Percentiles rank a stretch among this genome's conserved stretches.
Evolutionary conservation across 2,329 filamentous ascomycete genomes (phyloP).

Genomic region (Aspergillus aculeatinus): DNA sequence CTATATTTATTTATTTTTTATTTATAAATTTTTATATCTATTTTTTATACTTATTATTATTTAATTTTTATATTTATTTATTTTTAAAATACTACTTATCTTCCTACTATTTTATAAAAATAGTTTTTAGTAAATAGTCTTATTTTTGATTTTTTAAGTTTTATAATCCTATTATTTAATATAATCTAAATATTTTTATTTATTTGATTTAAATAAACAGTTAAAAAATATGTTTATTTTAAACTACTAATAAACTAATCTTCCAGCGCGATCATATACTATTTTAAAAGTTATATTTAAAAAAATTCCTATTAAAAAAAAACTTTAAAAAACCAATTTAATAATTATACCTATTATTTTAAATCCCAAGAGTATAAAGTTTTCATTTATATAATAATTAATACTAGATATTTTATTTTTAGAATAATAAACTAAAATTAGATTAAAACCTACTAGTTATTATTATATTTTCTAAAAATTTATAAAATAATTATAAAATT

Average conservation of each 20-base stretch:
- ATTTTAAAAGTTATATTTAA: neutral
- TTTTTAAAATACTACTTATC: neutral
- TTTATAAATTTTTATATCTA: neutral
- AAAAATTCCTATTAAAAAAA: too few species aligned
- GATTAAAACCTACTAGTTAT: neutral
- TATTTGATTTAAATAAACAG: neutral
- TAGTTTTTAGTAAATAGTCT: accelerated
- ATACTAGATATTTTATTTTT: neutral
- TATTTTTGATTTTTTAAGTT: neutral
- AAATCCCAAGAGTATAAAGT: neutral
- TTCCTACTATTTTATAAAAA: neutral
- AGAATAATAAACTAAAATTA: neutral
- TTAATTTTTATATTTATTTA: neutral
- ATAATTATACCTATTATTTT: neutral
- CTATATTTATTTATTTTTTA: neutral
- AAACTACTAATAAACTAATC: too few species aligned
- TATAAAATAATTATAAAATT: too few species aligned
- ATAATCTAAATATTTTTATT: neutral
- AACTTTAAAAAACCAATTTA: neutral
- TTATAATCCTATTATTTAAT: neutral
- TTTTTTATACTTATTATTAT: too few species aligned
- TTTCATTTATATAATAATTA: neutral
- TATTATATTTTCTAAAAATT: too few species aligned
- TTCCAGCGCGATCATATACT: too few species aligned
- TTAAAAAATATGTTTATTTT: too few species aligned